Evolutionary conservation across 1,284 basidiomycete genomes (phyloP).

Genomic region (Trichosporon ovoides): DNA sequence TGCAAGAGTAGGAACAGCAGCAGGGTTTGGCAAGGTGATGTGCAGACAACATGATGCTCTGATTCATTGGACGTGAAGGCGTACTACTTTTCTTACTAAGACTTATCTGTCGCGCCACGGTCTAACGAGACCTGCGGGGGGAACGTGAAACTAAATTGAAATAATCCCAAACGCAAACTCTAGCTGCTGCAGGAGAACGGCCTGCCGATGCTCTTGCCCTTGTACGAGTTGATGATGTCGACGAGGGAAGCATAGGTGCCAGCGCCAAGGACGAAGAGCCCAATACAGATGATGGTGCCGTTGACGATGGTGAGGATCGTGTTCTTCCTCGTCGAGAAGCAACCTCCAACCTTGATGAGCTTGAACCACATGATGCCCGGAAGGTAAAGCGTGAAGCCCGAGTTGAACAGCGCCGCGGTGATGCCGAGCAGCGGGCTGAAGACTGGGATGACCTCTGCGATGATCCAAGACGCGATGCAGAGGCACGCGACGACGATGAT

Average conservation of each 20-base stretch:
- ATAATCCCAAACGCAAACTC: too few species aligned
- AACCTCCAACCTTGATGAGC: constrained; percentile 15
- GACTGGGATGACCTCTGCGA: constrained; percentile 35
- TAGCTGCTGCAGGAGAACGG: constrained; percentile 14
- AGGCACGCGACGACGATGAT: constrained; percentile 29
- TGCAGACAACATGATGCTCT: too few species aligned
- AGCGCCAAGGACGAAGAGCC: constrained; percentile 13
- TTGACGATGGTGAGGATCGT: constrained; percentile 10
- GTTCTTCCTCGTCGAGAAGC: constrained; percentile 14
- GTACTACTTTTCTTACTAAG: too few species aligned
- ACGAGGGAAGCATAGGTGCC: constrained; percentile 14
- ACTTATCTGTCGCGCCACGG: too few species aligned
- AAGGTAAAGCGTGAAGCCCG: constrained; percentile 19
- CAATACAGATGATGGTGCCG: constrained; percentile 11
- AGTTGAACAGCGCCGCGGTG: constrained; percentile 26
- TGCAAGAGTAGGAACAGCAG: too few species aligned
- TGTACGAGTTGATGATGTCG: constrained; percentile 13
- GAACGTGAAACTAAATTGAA: too few species aligned
- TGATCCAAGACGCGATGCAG: constrained; percentile 12
- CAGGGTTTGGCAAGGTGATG: too few species aligned
- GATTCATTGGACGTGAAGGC: too few species aligned
- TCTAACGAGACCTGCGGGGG: too few species aligned
- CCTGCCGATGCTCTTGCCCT: constrained; percentile 9
- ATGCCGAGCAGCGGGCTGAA: constrained; percentile 35
- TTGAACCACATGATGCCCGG: constrained; percentile 22